phyloP scores from a whole-genome alignment of 495 filamentous ascomycete genomes.

The Aspergillus heteromorphus region DNA sequence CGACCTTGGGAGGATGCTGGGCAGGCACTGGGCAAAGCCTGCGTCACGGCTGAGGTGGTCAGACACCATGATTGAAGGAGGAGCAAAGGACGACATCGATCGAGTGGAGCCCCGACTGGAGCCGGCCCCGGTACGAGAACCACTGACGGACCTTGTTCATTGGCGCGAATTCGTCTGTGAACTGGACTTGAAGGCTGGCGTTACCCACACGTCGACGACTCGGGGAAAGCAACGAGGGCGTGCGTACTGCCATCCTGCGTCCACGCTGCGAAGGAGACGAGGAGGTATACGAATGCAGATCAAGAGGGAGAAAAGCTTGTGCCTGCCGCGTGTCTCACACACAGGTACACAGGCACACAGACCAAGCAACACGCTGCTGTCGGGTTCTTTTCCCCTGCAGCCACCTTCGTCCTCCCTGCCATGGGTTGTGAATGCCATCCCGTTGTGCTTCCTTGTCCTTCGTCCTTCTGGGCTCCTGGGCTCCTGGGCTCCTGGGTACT shows the following conservation, averaged over 20 bases:
- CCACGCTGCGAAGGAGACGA: no score
- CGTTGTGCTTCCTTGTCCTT: neutral
- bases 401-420: neutral
- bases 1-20: neutral
- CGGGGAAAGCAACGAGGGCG: slow-evolving; percentile 7
- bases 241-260: no score
- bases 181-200: slow-evolving; percentile 9
- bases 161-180: slow-evolving; percentile 8
- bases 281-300: neutral
- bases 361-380: no score
- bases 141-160: neutral
- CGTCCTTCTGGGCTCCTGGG: neutral
- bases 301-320: neutral
- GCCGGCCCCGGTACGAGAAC: slow-evolving; percentile 1
- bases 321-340: neutral
- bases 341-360: no score
- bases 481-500: neutral
- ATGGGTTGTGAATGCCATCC: neutral
- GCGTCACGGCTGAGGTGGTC: slow-evolving; percentile 11
- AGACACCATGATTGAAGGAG: slow-evolving; percentile 23
- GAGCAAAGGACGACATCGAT: slow-evolving; percentile 6
- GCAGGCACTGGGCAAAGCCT: slow-evolving; percentile 2
- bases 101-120: slow-evolving; percentile 7
- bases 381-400: neutral
- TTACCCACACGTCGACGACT: slow-evolving; percentile 3